Evolutionary conservation across 1,284 basidiomycete species (phyloP).

Genomic region (Melanopsichium pennsylvanicum): DNA sequence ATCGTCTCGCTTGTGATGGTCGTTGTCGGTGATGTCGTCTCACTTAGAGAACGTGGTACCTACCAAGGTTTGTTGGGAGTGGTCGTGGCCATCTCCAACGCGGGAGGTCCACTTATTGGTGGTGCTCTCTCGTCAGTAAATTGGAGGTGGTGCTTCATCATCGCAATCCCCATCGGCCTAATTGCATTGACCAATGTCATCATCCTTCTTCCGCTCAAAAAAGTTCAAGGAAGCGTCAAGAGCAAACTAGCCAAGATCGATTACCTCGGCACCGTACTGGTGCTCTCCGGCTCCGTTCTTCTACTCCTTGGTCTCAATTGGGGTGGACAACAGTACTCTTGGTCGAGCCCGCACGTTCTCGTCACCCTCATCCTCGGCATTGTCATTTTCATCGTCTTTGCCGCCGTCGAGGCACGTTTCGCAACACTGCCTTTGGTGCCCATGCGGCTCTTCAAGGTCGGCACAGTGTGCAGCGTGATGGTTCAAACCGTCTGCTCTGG

Average conservation of each 20-base stretch:
- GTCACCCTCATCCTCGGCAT: constrained; percentile 73
- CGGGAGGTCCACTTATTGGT: constrained; percentile 50
- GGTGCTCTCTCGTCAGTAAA: constrained; percentile 39
- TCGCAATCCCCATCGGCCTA: constrained; percentile 35
- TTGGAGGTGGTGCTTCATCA: constrained; percentile 47
- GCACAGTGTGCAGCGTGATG: constrained; percentile 76
- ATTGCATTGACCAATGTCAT: constrained; percentile 31
- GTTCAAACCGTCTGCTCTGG: constrained; percentile 63
- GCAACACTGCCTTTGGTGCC: constrained; percentile 71
- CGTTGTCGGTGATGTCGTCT: constrained; percentile 50
- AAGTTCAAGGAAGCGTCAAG: constrained; percentile 38
- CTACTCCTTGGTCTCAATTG: constrained; percentile 75
- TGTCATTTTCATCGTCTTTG: constrained; percentile 72
- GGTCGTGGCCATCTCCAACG: constrained; percentile 47
- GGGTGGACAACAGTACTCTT: constrained; percentile 67
- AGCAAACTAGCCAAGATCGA: constrained; percentile 40
- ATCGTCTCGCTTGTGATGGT: constrained; percentile 73
- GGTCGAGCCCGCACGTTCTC: constrained; percentile 57
- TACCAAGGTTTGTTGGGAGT: constrained; percentile 55
- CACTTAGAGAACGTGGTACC: constrained; percentile 48
- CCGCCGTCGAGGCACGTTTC: constrained; percentile 77
- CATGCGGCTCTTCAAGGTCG: constrained; percentile 73
- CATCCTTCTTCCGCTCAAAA: constrained; percentile 43
- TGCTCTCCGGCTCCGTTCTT: constrained; percentile 31
- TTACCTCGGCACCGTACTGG: constrained; percentile 35